Percentiles rank a stretch among this genome's conserved stretches.
Conservation (phyloP, 2,329 filamentous ascomycete genomes). For the Pestalotiopsis sp. region DNA sequence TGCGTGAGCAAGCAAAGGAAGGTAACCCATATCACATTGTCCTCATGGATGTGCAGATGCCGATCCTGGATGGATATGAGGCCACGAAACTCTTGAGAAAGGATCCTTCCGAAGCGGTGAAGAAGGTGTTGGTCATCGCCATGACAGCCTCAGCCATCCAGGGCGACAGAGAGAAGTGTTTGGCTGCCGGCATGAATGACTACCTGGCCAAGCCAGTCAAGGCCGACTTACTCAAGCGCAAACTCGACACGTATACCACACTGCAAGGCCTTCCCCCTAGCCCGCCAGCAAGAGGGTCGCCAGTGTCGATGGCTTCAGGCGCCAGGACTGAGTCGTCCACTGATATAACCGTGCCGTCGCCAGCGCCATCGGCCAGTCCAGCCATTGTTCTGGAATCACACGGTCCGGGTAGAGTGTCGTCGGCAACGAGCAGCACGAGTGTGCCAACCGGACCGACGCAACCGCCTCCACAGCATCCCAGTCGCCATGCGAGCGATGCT, state of each 20-base stretch:
- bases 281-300: conserved; percentile 9
- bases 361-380: conserved; percentile 23
- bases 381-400: conserved; percentile 16
- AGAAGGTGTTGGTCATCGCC: conserved; percentile 87
- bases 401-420: conserved; percentile 6
- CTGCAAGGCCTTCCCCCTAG: conserved; percentile 35
- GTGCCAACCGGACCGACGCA: conserved; percentile 4
- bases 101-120: conserved; percentile 75
- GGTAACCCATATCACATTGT: conserved; percentile 84
- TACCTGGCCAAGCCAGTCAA: conserved; percentile 96
- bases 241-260: conserved; percentile 65
- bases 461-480: conserved; percentile 24
- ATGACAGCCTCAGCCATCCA: conserved; percentile 97
- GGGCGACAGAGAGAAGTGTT: conserved; percentile 90
- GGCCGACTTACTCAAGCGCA: conserved; percentile 81
- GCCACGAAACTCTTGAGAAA: conserved; percentile 82
- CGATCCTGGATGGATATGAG: conserved; percentile 88
- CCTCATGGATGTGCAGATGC: conserved; percentile 97
- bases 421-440: conserved; percentile 15
- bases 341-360: conserved; percentile 13
- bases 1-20: conserved; percentile 72
- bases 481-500: conserved; percentile 36
- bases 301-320: conserved; percentile 12
- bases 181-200: conserved; percentile 97
- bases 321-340: background rate